phyloP scores from a whole-genome alignment of 495 filamentous ascomycete genomes.

The Neurospora sp. region DNA sequence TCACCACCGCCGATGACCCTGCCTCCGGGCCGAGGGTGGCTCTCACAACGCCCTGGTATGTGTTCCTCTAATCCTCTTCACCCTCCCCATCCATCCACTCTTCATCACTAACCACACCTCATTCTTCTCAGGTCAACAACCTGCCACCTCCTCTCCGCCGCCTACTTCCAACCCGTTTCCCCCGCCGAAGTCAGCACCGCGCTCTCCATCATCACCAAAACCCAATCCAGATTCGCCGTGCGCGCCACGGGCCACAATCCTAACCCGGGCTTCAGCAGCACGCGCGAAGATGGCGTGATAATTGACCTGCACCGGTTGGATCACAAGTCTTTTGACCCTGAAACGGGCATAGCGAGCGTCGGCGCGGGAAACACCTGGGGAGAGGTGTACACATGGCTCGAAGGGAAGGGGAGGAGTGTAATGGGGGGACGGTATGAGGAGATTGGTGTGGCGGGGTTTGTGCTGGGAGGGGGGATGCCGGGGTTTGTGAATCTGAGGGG shows the following conservation, averaged over 20 bases:
- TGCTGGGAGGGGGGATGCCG: constrained; percentile 44
- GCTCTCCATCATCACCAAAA: background rate
- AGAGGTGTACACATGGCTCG: constrained; percentile 39
- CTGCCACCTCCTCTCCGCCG: background rate
- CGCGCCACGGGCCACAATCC: background rate
- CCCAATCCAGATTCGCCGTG: background rate
- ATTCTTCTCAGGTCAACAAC: background rate
- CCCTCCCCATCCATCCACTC: too few species aligned
- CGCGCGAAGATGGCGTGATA: background rate
- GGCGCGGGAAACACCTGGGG: background rate
- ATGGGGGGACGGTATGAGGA: constrained; percentile 42
- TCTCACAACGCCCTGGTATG: background rate
- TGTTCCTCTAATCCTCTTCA: background rate
- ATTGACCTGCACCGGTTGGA: background rate
- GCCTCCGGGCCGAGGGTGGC: background rate
- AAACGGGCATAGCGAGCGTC: background rate
- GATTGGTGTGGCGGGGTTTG: constrained; percentile 49
- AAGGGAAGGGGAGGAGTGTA: constrained; percentile 30
- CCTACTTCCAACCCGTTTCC: background rate
- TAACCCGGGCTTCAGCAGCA: background rate
- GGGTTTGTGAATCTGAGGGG: constrained; percentile 39
- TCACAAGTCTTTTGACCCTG: background rate
- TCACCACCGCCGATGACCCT: background rate
- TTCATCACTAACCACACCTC: too few species aligned
- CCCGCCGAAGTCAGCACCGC: background rate